Base-by-base conservation (phyloP, 768 basidiomycete species). In the Leccinum truebloodii region DNA sequence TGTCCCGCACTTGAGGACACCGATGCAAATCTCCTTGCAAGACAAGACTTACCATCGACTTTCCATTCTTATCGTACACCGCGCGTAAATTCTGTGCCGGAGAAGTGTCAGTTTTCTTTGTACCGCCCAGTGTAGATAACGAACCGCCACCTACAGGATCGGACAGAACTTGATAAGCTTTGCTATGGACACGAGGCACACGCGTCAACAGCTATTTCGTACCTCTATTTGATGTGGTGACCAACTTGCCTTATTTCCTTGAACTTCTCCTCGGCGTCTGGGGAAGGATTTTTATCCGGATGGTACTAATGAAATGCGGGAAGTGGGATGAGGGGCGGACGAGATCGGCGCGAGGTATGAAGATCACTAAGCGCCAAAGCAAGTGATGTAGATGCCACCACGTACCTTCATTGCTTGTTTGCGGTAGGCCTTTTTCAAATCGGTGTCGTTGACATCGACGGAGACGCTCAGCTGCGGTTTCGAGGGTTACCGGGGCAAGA, bases 1-100 rank as follows among this genome's bases (percentile, higher is more conserved):
- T 87, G 63, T 35, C 59, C 55, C 55, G 59, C 30, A 49, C 49
- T 49, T 62, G 1, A 59, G 57, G 28, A 57, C 13, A 6, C 30
- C 63, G 58, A 55, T 34, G 52, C 49, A 48, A 59, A 63, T 63
- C 52, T 24, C 10, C 6, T 16, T 46, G 49, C 14, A 59, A 65
- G 50, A 54, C 52, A 62, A 18, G 35, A 69, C 84, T 66, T 66
- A 89, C 92, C 84, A 90, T 92, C 54, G 86, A 83, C 76, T 92
- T 93, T 49, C 97, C 97, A 78, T 96, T 89, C 79, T 94, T 94
- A 75, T 99, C 95, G 70, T 99, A 99, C 22, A 94, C 90, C 0
- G 86, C 85, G 50, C 96, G 86, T 49, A 90, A 74, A 78, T 98
- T 92, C 83, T 91, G 61, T 59, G n/a, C 54, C 54, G 41, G 55